Base-by-base conservation (phyloP, 306 rosid genomes). In the Potentilla sterilis region DNA sequence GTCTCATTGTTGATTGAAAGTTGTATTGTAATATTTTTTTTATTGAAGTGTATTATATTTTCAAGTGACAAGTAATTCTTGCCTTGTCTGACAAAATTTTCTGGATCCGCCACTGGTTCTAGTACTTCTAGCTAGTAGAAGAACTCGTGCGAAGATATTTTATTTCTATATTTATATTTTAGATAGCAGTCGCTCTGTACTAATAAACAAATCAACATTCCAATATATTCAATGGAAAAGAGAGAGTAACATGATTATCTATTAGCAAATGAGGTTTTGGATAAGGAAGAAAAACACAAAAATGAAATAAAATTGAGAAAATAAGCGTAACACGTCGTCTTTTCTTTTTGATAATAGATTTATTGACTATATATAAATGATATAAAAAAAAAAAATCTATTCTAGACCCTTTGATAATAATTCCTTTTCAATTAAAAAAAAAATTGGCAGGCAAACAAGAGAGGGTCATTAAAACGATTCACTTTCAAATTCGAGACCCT, bases 401-500 rank as follows among this genome's bases (percentile, higher is more conserved):
- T n/a, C 5, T n/a, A 54, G n/a, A 54, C 32, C 1, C 7, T 28
- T 59, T 12, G 40, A 59, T 12, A 13, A 12, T 28, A 59, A 35
- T 28, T 1, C 75, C 9, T 65, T 59, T 48, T 22, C 24, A 38
- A 28, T 34, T 34, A 63, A 73, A 41, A 28, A n/a, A 5, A 18
- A 24, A 38, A 19, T 19, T 1, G 28, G 28, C 15, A 37, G 8
- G n/a, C 38, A 5, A 2, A 13, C 64, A 57, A 22, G 28, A 35
- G 28, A 61, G 7, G 40, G 1, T 3, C 40, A 34, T 12, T 32
- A 61, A 28, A 32, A 62, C 67, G 64, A 62, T 61, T 61, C 67
- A 13, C 67, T 61, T 32, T 61, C 38, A 61, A 61, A 61, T 59
- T 24, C 59, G 32, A 52, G 72, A 52, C 75, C 59, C 75, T 71